phyloP scores from a whole-genome alignment of 1,284 basidiomycete species.

The Porodaedalea pini region DNA sequence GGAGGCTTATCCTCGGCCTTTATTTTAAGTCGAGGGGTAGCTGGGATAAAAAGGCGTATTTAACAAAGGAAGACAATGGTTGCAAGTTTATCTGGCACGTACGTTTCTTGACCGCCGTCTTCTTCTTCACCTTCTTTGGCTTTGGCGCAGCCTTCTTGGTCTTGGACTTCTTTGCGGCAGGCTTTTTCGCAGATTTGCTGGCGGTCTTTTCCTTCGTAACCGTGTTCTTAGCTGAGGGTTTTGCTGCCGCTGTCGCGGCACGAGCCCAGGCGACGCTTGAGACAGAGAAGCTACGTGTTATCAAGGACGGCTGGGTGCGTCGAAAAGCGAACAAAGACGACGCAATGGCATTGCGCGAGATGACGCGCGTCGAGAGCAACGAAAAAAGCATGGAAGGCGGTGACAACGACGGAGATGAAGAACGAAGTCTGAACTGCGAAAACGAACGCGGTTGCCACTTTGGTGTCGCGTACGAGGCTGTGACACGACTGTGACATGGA shows the following conservation, averaged over 20 bases:
- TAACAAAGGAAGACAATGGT: not conserved
- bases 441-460: not conserved
- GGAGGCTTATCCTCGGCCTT: not conserved
- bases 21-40: constrained; percentile 8
- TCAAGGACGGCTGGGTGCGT: not conserved
- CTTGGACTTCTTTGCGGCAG: constrained; percentile 1
- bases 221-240: constrained; percentile 11
- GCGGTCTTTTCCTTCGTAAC: not conserved
- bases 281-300: constrained; percentile 9
- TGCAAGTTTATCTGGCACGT: not conserved
- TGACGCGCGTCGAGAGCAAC: constrained; percentile 1
- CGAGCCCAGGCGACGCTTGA: not conserved
- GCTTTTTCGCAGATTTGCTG: constrained; percentile 18
- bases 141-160: constrained; percentile 5
- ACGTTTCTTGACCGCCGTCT: constrained; percentile 8
- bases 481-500: not conserved
- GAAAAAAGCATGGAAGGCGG: constrained; percentile 2
- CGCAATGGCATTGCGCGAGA: not conserved
- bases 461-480: not conserved
- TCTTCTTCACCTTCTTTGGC: constrained; percentile 7
- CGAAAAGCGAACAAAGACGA: not conserved
- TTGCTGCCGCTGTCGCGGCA: constrained; percentile 1
- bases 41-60: not conserved
- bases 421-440: not conserved
- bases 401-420: not conserved